phyloP scores from a whole-genome alignment of 441 rosid genomes.

The Gossypium schwendimanii region DNA sequence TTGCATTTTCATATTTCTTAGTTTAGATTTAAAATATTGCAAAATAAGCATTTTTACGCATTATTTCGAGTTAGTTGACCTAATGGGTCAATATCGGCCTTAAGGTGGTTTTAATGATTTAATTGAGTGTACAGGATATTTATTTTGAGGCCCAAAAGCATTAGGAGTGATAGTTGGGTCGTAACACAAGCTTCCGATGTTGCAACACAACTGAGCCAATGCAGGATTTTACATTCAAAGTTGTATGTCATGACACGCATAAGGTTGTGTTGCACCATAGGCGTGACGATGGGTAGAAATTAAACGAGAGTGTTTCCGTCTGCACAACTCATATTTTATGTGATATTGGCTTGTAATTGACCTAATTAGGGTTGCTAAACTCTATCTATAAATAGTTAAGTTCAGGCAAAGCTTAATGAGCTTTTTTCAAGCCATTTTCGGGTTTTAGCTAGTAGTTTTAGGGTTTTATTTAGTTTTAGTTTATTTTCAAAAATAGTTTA shows the following conservation, averaged over 20 bases:
- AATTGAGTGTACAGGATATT: neutral
- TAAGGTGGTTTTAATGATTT: neutral
- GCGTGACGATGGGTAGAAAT: neutral
- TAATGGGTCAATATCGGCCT: neutral
- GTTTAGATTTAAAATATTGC: neutral
- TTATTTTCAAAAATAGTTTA: too few relatives aligned
- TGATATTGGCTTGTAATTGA: neutral
- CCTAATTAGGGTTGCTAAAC: neutral
- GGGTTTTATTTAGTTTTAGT: neutral
- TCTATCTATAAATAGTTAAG: neutral
- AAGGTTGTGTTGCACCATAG: too few relatives aligned
- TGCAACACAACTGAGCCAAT: neutral
- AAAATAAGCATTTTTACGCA: too few relatives aligned
- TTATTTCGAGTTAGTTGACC: neutral
- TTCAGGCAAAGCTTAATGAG: neutral
- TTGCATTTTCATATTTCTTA: neutral
- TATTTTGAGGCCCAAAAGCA: neutral
- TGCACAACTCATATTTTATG: neutral
- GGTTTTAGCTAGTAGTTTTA: neutral
- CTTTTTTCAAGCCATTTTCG: too few relatives aligned
- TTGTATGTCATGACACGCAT: neutral
- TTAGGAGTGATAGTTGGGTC: neutral
- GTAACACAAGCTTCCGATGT: neutral
- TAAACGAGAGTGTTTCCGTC: neutral
- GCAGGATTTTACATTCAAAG: neutral